phyloP scores from a whole-genome alignment of 768 basidiomycete genomes.

The Boletus vermiculosoides region DNA sequence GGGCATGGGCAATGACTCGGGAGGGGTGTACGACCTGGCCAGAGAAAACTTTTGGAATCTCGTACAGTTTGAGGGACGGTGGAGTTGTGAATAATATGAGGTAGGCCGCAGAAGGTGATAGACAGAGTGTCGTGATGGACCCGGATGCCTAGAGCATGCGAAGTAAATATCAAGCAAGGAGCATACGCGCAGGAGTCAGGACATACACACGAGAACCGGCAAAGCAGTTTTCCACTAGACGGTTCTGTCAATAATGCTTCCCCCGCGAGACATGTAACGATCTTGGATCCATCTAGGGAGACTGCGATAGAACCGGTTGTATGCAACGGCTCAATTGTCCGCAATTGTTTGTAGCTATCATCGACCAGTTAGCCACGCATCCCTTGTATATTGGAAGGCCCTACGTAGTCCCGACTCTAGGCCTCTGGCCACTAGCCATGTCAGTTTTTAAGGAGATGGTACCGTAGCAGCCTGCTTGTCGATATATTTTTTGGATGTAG shows the following conservation, averaged over 20 bases:
- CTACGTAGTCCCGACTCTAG: slow-evolving; percentile 48
- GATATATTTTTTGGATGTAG: slow-evolving; percentile 1
- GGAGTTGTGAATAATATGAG: slow-evolving; percentile 81
- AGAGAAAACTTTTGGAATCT: slow-evolving; percentile 54
- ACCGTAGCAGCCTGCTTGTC: neutral
- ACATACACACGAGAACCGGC: slow-evolving; percentile 82
- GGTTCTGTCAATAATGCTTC: slow-evolving; percentile 82
- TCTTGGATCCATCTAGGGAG: slow-evolving; percentile 70
- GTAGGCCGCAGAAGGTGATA: slow-evolving; percentile 72
- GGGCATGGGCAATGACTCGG: slow-evolving; percentile 79
- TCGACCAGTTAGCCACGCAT: slow-evolving; percentile 10
- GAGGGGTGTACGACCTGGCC: slow-evolving; percentile 60
- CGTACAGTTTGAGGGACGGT: slow-evolving; percentile 79
- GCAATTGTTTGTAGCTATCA: slow-evolving; percentile 70
- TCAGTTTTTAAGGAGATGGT: neutral
- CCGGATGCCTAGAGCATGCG: slow-evolving; percentile 70
- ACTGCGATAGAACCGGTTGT: slow-evolving; percentile 86
- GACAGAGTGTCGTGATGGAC: slow-evolving; percentile 77
- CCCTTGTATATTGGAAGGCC: neutral
- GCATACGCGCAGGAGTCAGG: neutral
- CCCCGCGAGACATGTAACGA: slow-evolving; percentile 87
- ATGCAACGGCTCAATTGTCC: slow-evolving; percentile 76
- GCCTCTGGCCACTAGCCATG: slow-evolving; percentile 29
- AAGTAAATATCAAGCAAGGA: slow-evolving; percentile 1
- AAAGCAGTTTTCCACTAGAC: slow-evolving; percentile 69